Evolutionary conservation across 768 basidiomycete species (phyloP).

Genomic region (Phylloporus sp.): DNA sequence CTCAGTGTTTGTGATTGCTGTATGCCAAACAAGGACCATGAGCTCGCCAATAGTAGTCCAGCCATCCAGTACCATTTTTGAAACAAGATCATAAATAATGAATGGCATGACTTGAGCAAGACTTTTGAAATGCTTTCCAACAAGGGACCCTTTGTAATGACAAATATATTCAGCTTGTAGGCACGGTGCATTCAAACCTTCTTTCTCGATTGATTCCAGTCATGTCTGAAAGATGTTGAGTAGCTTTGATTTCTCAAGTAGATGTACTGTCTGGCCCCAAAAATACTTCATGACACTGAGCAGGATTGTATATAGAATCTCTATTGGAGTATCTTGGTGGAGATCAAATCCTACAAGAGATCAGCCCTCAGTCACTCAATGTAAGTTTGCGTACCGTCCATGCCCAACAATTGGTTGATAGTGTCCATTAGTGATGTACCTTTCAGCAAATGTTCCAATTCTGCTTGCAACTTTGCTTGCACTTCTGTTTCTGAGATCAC

Average conservation of each 20-base stretch:
- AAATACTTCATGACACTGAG: constrained; percentile 34
- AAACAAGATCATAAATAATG: constrained; percentile 29
- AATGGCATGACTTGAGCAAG: constrained; percentile 28
- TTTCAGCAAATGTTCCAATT: too few relatives aligned
- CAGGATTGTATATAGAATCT: constrained; percentile 32
- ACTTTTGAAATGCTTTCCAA: constrained; percentile 31
- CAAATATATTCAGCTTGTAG: constrained; percentile 31
- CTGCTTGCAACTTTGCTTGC: too few relatives aligned
- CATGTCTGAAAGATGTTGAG: constrained; percentile 20
- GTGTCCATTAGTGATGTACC: too few relatives aligned
- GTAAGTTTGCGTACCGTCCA: too few relatives aligned
- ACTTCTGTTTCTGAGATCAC: too few relatives aligned
- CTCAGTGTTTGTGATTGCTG: not conserved
- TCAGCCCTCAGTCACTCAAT: too few relatives aligned
- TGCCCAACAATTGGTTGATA: too few relatives aligned
- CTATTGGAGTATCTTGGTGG: constrained; percentile 30
- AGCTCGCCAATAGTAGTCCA: constrained; percentile 36
- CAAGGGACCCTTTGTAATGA: constrained; percentile 27
- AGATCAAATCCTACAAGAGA: not conserved
- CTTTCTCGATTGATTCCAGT: constrained; percentile 19
- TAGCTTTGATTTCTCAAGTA: constrained; percentile 19
- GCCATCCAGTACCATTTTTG: constrained; percentile 18
- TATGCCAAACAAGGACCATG: constrained; percentile 37
- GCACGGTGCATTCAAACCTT: constrained; percentile 24
- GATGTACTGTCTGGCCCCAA: constrained; percentile 20